Conservation (phyloP, 345 rosid species). For the Populus davidiana region DNA sequence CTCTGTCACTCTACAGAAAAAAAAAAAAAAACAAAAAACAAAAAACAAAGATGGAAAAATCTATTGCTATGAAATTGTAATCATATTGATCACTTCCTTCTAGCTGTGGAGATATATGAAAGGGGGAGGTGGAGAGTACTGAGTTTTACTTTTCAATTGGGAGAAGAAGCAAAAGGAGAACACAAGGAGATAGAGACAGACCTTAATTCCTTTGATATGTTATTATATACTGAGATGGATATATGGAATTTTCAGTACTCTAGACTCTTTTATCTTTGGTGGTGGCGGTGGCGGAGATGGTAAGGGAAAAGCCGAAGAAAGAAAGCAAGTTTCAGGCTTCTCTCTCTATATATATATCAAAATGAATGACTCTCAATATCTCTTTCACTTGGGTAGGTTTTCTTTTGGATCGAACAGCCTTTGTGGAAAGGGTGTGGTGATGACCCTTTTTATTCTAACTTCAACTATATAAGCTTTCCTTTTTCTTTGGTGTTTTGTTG, state of each 20-base stretch:
- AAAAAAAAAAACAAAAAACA: no score
- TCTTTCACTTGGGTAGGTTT: conserved; percentile 29
- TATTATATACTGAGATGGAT: background rate
- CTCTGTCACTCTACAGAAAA: background rate
- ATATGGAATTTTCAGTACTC: conserved; percentile 20
- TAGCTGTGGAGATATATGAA: no score
- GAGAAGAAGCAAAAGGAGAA: conserved; percentile 9
- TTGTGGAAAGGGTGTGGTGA: conserved; percentile 16
- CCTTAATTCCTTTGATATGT: conserved; percentile 30
- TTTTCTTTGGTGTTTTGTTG: conserved; percentile 31
- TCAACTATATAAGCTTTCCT: conserved; percentile 20
- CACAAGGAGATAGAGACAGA: conserved; percentile 27
- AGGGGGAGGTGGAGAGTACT: conserved; percentile 1
- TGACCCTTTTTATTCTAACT: conserved; percentile 31
- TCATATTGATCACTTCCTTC: conserved; percentile 15
- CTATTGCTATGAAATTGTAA: conserved; percentile 8
- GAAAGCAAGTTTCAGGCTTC: conserved; percentile 8
- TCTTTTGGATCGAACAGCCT: conserved; percentile 23
- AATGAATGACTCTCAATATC: conserved; percentile 21
- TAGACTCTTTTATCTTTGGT: conserved; percentile 10
- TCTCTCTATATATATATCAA: background rate
- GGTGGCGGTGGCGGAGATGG: conserved; percentile 9
- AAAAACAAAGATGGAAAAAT: conserved; percentile 10
- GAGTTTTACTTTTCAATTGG: conserved; percentile 13
- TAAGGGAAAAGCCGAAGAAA: conserved; percentile 10